These are phyloP conservation scores for Pyricularia grisea DNA, from an alignment of 2,329 filamentous ascomycete species.

Conservation along the genomic window DNA sequence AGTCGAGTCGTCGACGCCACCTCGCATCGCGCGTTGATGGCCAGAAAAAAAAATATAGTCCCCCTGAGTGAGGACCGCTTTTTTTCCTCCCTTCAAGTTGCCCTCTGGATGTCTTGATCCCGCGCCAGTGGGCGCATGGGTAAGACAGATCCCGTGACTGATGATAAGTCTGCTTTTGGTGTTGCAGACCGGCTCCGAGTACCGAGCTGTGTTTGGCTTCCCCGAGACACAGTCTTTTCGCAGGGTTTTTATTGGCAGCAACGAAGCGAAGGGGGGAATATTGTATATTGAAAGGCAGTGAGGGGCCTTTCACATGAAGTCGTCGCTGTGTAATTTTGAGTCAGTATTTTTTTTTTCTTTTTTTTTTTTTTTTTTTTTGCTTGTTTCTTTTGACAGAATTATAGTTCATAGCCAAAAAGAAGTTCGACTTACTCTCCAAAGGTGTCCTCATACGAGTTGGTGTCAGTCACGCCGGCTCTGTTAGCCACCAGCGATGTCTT, in stretches of 20 bases:
- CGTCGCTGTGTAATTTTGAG: constrained; percentile 37
- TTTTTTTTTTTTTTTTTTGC: too few species aligned
- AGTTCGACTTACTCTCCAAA: constrained; percentile 68
- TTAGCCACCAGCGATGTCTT: constrained; percentile 73
- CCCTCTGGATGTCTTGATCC: not conserved
- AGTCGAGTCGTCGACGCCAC: not conserved
- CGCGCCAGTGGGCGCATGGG: not conserved
- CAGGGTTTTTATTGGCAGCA: not conserved
- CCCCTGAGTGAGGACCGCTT: not conserved
- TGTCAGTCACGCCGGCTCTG: constrained; percentile 56
- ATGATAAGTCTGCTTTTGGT: not conserved
- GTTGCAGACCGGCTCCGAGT: not conserved
- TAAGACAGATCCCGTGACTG: not conserved
- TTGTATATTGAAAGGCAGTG: not conserved
- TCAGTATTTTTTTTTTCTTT: too few species aligned
- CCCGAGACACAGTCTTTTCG: not conserved
- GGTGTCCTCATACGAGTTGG: constrained; percentile 60
- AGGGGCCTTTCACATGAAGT: constrained; percentile 55
- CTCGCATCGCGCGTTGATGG: not conserved
- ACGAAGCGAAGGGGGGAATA: not conserved
- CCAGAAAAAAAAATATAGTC: not conserved
- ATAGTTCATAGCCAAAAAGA: not conserved
- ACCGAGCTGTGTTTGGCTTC: not conserved
- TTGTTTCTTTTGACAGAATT: not conserved
- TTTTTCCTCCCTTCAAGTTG: not conserved